Evolutionary conservation across 2,329 filamentous ascomycete genomes (phyloP), one percentile per base, ranked within the genome.

Genomic region (Penicillium italicum): DNA sequence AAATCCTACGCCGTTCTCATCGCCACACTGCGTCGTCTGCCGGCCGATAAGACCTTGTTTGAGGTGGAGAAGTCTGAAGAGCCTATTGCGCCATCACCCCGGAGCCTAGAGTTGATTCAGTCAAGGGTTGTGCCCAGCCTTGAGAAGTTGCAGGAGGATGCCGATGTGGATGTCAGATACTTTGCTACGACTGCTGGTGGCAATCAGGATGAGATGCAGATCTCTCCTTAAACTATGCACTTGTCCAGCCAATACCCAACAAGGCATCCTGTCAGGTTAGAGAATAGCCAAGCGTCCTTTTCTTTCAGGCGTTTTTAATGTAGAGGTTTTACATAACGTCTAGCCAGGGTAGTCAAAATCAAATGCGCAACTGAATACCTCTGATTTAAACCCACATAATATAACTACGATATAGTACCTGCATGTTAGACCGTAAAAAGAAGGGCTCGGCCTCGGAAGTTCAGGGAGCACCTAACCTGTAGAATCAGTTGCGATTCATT

Each of bases 151-250:
- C 92, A 97, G 80, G 89, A 93, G 78, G 94, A 99, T 72, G 90
- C 95, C 64, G 94, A 99, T 77, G 93, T 97, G 66, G 94, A 99
- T 77, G 94, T 99, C 69, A 86, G 94, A 74, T 99, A 93, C 80
- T 99, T 96, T 77, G 94, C 94, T 62, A 96, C 91, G 59, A 95
- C 90, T 62, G 93, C 94, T 46, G 87, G 88, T 58, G 85, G 74
- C 56, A 77, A 72, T 67, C 69, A 77, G 62, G 76, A 77, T 57
- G 82, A 82, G 69, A 82, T 81, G 80, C 77, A 80, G 68, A 84
- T 78, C 60, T 81, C 78, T 61, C 78, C 73, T 57, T 76, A 69
- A 58, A 55, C 14, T 43, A 40, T 36, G 22, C 30, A 26, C 36
- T 18, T 40, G 24, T 45, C 30, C 18, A 26, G 51, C 10, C n/a